Conservation (phyloP, 164 flowering plant species). For the Vitis rotundifolia region DNA sequence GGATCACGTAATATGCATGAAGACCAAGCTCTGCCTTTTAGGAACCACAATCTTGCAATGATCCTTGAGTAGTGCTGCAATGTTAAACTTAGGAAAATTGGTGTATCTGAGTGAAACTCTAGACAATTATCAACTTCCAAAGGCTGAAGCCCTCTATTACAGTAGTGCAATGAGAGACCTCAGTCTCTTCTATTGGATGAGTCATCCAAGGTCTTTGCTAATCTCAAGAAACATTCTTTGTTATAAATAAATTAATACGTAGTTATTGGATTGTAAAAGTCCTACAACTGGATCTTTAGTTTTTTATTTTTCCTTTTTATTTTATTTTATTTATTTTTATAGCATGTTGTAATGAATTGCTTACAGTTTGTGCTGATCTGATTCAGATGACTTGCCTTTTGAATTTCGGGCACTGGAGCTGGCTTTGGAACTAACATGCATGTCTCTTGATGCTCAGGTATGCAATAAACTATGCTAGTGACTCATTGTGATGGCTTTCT, state of each 20-base stretch:
- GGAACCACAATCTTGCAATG: no score
- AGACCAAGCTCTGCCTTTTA: not conserved
- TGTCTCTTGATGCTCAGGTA: slow-evolving; percentile 93
- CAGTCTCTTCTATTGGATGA: not conserved
- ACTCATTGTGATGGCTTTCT: no score
- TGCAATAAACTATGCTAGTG: not conserved
- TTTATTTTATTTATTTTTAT: no score
- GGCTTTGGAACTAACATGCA: slow-evolving; percentile 89
- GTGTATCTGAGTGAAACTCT: not conserved
- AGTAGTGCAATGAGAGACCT: not conserved
- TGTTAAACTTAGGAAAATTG: not conserved
- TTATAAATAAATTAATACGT: not conserved
- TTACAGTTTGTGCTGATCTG: slow-evolving; percentile 30
- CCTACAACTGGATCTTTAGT: not conserved
- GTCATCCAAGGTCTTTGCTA: not conserved
- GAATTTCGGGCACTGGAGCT: slow-evolving; percentile 95
- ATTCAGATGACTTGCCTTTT: slow-evolving; percentile 91
- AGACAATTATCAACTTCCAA: not conserved
- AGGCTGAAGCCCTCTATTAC: not conserved
- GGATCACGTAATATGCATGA: not conserved
- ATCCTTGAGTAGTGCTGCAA: no score
- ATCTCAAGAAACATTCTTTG: not conserved
- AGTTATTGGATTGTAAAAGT: not conserved
- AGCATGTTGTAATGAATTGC: slow-evolving; percentile 9
- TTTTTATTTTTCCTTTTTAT: not conserved